A percentile compares a stretch with the other conserved stretches of the same genome.
These are phyloP conservation scores for Candida broadrunensis DNA, from an alignment of 805 yeast genomes.

Conservation along the genomic window DNA sequence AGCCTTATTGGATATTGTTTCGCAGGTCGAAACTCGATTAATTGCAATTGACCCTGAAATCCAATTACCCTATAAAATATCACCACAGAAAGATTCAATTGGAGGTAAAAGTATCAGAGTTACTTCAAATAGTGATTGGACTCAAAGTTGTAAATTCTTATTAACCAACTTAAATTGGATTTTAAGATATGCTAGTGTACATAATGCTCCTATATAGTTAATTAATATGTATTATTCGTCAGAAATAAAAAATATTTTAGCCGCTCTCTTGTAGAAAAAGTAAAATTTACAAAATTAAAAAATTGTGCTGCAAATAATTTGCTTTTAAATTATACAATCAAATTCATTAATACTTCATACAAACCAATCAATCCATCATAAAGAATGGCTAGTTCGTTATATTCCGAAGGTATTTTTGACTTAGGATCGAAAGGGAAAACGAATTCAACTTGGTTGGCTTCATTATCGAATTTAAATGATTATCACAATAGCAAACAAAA, in stretches of 20 bases:
- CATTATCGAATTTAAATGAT: constrained; percentile 1
- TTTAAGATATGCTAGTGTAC: constrained; percentile 62
- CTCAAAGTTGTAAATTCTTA: constrained; percentile 79
- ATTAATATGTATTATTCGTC: too few relatives aligned
- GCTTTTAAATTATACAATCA: too few relatives aligned
- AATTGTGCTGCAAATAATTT: too few relatives aligned
- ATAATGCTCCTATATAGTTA: constrained; percentile 7
- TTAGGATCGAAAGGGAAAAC: background rate
- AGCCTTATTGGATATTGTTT: constrained; percentile 63
- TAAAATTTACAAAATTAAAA: too few relatives aligned
- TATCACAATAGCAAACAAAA: background rate
- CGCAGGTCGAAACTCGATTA: constrained; percentile 46
- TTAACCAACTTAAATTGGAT: constrained; percentile 82
- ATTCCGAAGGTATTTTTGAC: background rate
- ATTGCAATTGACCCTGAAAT: constrained; percentile 48
- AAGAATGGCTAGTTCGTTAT: background rate
- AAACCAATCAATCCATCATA: background rate
- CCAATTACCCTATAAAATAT: constrained; percentile 73
- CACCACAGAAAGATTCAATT: constrained; percentile 54
- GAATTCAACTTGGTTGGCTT: background rate
- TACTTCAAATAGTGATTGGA: constrained; percentile 80
- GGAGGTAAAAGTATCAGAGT: constrained; percentile 76
- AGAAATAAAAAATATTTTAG: too few relatives aligned
- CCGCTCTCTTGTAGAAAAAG: too few relatives aligned
- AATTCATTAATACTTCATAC: too few relatives aligned